Evolutionary conservation across 1,139 yeast species (phyloP).

Genomic region (Groenewaldozyma auringiensis): DNA sequence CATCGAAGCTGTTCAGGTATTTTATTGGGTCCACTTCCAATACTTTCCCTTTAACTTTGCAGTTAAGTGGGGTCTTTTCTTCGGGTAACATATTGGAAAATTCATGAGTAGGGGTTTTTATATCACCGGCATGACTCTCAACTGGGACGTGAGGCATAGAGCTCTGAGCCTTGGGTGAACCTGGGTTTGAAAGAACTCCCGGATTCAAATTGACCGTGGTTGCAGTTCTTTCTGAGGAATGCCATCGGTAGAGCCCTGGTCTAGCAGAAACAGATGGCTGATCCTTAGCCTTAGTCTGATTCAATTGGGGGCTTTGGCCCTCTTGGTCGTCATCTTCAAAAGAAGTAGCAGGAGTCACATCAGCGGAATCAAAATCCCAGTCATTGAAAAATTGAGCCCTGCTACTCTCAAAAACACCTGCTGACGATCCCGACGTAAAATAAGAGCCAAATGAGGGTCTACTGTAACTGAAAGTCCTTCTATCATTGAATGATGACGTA

Average conservation of each 20-base stretch:
- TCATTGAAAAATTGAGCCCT: slow-evolving; percentile 5
- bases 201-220: slow-evolving; percentile 12
- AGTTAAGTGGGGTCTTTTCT: background rate
- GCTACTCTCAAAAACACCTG: slow-evolving; percentile 9
- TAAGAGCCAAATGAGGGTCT: background rate
- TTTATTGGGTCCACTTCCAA: slow-evolving; percentile 13
- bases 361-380: slow-evolving; percentile 5
- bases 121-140: background rate
- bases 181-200: background rate
- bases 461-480: background rate
- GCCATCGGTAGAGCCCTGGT: slow-evolving; percentile 13
- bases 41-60: slow-evolving; percentile 5
- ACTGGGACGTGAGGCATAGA: slow-evolving; percentile 1
- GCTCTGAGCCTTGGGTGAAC: background rate
- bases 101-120: background rate
- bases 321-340: slow-evolving; percentile 10
- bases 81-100: background rate
- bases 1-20: slow-evolving; percentile 5
- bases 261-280: slow-evolving; percentile 4
- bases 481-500: background rate
- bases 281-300: background rate
- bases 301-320: background rate
- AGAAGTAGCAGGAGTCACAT: slow-evolving; percentile 11
- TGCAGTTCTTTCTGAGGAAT: slow-evolving; percentile 16
- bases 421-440: background rate